Evolutionary conservation across 495 filamentous ascomycete species (phyloP), one percentile per base, ranked within the genome.

Genomic region (Penicillium canariense): DNA sequence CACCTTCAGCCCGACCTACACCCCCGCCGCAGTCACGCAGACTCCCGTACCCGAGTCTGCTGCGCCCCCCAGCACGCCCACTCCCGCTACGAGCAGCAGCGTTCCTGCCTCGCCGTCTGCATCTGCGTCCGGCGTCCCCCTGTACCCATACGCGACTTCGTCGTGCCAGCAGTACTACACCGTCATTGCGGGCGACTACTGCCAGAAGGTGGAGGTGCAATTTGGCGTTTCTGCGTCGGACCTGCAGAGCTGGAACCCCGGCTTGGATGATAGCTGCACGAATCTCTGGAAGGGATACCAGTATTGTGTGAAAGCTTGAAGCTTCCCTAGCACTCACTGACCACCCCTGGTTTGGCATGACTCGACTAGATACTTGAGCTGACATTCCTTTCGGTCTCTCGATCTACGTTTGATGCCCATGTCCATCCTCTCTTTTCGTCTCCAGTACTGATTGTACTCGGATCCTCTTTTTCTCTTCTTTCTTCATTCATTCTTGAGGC

Each of bases 161-260:
- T 50, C 62, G 1, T 83, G 79, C 66, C 66, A 73, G 48, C 56
- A 64, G 26, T 79, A 72, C 58, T 65, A 75, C 59, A 60, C 71
- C 26, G 73, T 79, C 9, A 22, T 50, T 15, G 20, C 30, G 2
- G 76, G 72, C 45, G 78, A 81, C 52, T 65, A 59, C 55, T 83
- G 80, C 56, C 47, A 45, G 8, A 58, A 59, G 32, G 68, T 83
- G 25, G 70, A 72, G 25, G 32, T 48, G 9, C 56, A 58, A 22
- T 45, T 50, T 8, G 67, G 65, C 20, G 65, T 73, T 22, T 54
- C 58, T 15, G 51, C 63, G 18, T 52, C 58, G n/a, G 31, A 72
- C 8, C 57, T 77, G 52, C 56, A 59, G 27, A 31, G 40, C 49
- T 75, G 66, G 67, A 81, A 81, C 57, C 58, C 71, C 0, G 72